phyloP scores from a whole-genome alignment of 1,284 basidiomycete species.

The Rhodotorula sp. region DNA sequence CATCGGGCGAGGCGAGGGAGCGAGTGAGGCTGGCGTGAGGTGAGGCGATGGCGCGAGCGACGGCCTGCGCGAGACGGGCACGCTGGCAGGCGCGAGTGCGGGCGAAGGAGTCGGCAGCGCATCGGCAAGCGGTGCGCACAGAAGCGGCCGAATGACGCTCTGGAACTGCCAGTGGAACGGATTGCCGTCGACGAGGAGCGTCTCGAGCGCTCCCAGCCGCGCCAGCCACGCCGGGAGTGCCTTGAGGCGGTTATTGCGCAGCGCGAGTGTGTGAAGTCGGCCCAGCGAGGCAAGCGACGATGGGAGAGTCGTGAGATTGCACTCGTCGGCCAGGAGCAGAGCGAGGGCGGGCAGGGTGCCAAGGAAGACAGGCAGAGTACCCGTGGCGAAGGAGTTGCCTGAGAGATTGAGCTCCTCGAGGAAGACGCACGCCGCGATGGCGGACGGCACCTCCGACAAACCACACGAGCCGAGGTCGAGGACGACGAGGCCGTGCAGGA shows the following conservation, averaged over 20 bases:
- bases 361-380: constrained; percentile 78
- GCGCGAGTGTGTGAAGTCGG: constrained; percentile 52
- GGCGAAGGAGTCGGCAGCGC: not conserved
- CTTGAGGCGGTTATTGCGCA: constrained; percentile 79
- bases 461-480: constrained; percentile 75
- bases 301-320: constrained; percentile 61
- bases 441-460: constrained; percentile 74
- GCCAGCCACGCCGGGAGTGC: constrained; percentile 93
- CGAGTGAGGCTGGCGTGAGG: not conserved
- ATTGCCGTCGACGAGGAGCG: constrained; percentile 86
- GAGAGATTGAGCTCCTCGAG: constrained; percentile 95
- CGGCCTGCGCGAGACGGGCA: not conserved
- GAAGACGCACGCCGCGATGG: constrained; percentile 61
- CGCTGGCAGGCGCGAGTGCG: not conserved
- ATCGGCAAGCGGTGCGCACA: not conserved
- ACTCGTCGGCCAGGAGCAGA: constrained; percentile 85
- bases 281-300: constrained; percentile 66
- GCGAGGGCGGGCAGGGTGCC: constrained; percentile 73
- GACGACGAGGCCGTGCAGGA: constrained; percentile 74
- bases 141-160: constrained; percentile 72
- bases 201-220: constrained; percentile 72
- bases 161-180: constrained; percentile 90
- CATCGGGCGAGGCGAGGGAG: not conserved
- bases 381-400: constrained; percentile 70
- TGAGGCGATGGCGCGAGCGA: not conserved